phyloP scores from a whole-genome alignment of 441 rosid genomes.

The Croton laevigatus region DNA sequence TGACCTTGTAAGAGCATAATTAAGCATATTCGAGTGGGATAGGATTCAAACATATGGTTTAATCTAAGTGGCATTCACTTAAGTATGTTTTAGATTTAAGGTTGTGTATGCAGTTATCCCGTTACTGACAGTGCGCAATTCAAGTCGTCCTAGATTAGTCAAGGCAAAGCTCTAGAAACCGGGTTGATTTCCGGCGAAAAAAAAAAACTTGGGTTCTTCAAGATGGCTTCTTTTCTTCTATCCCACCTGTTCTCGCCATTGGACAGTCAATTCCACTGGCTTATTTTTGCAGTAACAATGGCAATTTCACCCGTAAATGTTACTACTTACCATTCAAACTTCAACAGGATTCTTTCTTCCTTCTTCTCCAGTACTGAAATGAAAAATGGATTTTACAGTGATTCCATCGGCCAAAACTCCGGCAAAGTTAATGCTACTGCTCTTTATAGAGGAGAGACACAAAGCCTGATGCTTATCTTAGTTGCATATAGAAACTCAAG shows the following conservation, averaged over 20 bases:
- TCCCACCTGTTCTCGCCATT: not conserved
- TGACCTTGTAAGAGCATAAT: no score
- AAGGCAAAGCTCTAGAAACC: no score
- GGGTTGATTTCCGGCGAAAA: no score
- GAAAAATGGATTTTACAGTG: constrained; percentile 22
- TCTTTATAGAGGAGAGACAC: constrained; percentile 25
- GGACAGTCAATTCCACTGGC: not conserved
- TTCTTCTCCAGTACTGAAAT: constrained; percentile 3
- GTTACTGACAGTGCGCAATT: no score
- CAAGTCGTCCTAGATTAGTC: no score
- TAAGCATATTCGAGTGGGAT: no score
- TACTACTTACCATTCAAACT: constrained; percentile 21
- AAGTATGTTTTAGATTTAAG: no score
- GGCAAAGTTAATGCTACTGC: constrained; percentile 17
- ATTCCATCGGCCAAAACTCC: constrained; percentile 12
- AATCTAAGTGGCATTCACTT: no score
- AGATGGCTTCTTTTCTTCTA: not conserved
- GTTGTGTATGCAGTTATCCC: no score
- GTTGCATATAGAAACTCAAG: constrained; percentile 6
- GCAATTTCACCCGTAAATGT: constrained; percentile 16
- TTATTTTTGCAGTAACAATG: not conserved
- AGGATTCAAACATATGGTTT: no score
- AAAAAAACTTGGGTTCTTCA: constrained; percentile 1
- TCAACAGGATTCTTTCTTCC: constrained; percentile 16
- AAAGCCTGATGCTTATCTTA: not conserved